Evolutionary conservation across 345 rosid genomes (phyloP).

Genomic region (Euclidium syriacum): DNA sequence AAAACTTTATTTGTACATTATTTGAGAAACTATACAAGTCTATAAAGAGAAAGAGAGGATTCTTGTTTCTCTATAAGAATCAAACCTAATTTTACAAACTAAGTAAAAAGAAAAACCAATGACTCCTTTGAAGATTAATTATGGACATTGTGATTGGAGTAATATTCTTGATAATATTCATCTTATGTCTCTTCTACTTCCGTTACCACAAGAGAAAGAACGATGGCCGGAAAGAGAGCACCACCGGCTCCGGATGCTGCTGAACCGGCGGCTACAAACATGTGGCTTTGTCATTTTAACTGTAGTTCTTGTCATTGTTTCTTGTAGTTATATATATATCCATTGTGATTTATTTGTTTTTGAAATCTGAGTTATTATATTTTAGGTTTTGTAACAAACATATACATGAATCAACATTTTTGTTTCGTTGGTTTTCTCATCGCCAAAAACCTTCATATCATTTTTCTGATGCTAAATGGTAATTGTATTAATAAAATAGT

Average conservation of each 20-base stretch:
- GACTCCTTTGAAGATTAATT: slow-evolving; percentile 30
- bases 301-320: not conserved
- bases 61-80: not conserved
- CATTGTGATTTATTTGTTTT: not conserved
- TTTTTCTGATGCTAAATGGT: too few species aligned
- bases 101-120: not conserved
- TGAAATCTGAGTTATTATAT: not conserved
- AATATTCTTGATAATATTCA: slow-evolving; percentile 19
- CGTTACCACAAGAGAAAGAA: slow-evolving; percentile 5
- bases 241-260: slow-evolving; percentile 6
- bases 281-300: not conserved
- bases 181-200: slow-evolving; percentile 19
- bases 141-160: slow-evolving; percentile 21
- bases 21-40: not conserved
- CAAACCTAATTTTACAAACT: not conserved
- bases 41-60: not conserved
- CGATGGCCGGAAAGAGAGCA: slow-evolving; percentile 15
- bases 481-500: too few species aligned
- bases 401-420: not conserved
- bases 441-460: too few species aligned
- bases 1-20: not conserved
- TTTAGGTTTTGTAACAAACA: too few species aligned
- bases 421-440: not conserved
- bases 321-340: too few species aligned
- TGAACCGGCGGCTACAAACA: not conserved